Base-by-base conservation (phyloP, 495 filamentous ascomycete species). In the Aspergillus cristatus region DNA sequence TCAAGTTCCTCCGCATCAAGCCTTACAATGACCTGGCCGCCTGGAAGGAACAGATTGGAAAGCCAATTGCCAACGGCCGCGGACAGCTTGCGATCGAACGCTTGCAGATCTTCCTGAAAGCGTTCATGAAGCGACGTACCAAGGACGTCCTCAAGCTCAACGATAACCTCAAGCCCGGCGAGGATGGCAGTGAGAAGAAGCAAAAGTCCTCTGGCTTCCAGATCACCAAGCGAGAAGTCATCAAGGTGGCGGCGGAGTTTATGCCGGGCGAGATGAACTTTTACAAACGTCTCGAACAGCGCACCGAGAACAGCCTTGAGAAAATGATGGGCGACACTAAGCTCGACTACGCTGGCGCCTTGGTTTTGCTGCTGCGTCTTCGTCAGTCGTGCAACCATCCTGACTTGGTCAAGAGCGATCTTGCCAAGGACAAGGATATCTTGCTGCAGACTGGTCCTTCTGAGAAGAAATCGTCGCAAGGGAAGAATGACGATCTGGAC, bases 311-410 rank as follows among this genome's bases (percentile, higher is more conserved):
- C 51, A 83, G 82, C 44, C 68, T 98, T 34, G 79, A 91, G 41
- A 76, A 81, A 52, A 91, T 95, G 84, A 87, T 94, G 78, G 75
- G 73, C 26, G 76, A 69, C 22, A 64, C 64, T 4, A 82, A 84
- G 48, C 55, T 81, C 16, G 84, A 82, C 53, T 89, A 89, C 60
- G 81, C 83, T 14, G 79, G 78, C 43, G 91, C 91, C 14, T 78
- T 98, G 48, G 84, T 94, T 10, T 60, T 98, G 42, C 72, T 98
- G 11, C 64, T 98, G 42, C 81, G 91, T 32, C 68, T 98, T 40
- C 75, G 90, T 35, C 90, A 97, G 58, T 81, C 86, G 25, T 98
- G 91, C 61, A 94, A 98, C 52, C 91, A 98, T 58, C 85, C 87
- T 0, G 75, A 86, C 35, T 66, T 98, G 37, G 78, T 94, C 35